Conservation (phyloP, 2,329 filamentous ascomycete species). For the Alternaria arbusti region DNA sequence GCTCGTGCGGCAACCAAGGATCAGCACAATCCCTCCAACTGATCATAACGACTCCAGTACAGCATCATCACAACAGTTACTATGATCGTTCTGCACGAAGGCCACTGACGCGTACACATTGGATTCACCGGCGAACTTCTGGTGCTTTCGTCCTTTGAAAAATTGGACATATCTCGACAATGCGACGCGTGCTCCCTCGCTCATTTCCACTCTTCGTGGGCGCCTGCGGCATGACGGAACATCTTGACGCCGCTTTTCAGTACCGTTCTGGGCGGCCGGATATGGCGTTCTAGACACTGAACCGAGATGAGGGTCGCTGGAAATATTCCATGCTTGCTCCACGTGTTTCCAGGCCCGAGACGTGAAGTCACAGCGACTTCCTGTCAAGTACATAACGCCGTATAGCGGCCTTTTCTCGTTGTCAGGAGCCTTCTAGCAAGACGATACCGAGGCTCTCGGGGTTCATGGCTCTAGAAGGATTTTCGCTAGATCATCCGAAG, state of each 20-base stretch:
- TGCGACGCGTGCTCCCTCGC: not conserved
- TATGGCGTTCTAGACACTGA: not conserved
- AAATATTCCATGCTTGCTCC: not conserved
- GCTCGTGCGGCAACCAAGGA: not conserved
- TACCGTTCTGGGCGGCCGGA: conserved; percentile 6
- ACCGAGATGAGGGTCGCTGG: conserved; percentile 7
- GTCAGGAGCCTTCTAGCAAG: not conserved
- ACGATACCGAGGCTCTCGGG: not conserved
- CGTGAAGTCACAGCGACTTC: not conserved
- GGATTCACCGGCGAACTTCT: not conserved
- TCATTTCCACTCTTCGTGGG: conserved; percentile 13
- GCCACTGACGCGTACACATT: not conserved
- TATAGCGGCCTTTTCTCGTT: not conserved
- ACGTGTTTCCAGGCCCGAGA: not conserved
- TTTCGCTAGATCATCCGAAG: not conserved
- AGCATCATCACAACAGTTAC: not conserved
- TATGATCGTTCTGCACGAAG: not conserved
- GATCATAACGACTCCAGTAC: not conserved
- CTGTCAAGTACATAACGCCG: not conserved
- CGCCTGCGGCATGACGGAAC: conserved; percentile 15
- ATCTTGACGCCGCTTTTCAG: conserved; percentile 6
- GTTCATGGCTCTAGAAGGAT: not conserved
- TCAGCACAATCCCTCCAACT: not conserved
- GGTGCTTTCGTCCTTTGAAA: not conserved
- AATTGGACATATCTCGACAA: not conserved